Evolutionary conservation across 345 rosid species (phyloP).

Genomic region (Citrus cavaleriei): DNA sequence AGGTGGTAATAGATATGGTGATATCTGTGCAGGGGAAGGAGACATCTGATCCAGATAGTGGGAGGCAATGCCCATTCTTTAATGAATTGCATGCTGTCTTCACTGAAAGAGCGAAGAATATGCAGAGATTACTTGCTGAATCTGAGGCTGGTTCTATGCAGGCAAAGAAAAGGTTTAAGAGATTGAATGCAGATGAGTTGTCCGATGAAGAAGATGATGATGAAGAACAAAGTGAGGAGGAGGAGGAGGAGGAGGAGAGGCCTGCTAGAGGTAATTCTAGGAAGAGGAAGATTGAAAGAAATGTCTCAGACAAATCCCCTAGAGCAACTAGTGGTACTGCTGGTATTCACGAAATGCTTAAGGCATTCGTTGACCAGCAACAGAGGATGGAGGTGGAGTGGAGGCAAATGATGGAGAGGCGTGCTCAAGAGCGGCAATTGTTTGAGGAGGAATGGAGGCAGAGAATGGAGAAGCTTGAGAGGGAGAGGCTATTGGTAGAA

Average conservation of each 20-base stretch:
- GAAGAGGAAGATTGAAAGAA: constrained; percentile 41
- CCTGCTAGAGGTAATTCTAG: constrained; percentile 19
- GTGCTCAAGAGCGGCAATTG: constrained; percentile 38
- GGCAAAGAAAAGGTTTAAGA: constrained; percentile 33
- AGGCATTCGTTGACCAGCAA: constrained; percentile 47
- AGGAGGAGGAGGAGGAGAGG: constrained; percentile 34
- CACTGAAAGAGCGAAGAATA: constrained; percentile 35
- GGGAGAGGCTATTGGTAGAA: constrained; percentile 45
- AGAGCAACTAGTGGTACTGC: constrained; percentile 5
- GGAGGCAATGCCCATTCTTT: constrained; percentile 47
- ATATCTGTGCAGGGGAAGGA: constrained; percentile 47
- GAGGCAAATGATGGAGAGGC: constrained; percentile 47
- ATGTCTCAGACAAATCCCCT: constrained; percentile 15
- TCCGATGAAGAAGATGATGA: constrained; percentile 37
- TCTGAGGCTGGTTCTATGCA: constrained; percentile 30
- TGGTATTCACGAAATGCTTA: constrained; percentile 35
- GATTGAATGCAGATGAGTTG: constrained; percentile 27
- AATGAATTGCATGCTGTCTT: constrained; percentile 50
- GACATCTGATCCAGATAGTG: constrained; percentile 46
- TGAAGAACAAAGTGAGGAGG: constrained; percentile 24
- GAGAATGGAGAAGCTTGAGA: constrained; percentile 51
- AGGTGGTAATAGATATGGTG: neutral
- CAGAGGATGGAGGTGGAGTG: constrained; percentile 47
- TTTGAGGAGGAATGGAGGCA: constrained; percentile 54
- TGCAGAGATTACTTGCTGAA: constrained; percentile 39